A percentile compares a stretch with the other conserved stretches of the same genome.
These are phyloP conservation scores for Leptographium wingfieldii DNA, from an alignment of 2,329 filamentous ascomycete species.

Conservation along the genomic window DNA sequence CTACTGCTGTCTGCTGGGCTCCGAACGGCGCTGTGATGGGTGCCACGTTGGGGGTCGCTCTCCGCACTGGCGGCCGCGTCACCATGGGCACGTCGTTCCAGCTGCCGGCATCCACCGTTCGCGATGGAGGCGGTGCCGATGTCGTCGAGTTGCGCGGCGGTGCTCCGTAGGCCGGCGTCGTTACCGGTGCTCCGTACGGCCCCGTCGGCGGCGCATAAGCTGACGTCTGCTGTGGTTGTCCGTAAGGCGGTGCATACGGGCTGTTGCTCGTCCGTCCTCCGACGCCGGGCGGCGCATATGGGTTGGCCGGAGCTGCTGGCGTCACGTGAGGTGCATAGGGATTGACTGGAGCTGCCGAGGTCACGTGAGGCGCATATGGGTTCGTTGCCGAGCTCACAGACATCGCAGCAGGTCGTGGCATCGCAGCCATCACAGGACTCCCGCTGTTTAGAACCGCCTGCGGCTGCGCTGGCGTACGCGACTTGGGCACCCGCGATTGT, in stretches of 20 bases:
- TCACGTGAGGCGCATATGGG: too few relatives aligned
- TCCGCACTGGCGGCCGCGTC: slow-evolving; percentile 56
- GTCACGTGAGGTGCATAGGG: slow-evolving; percentile 32
- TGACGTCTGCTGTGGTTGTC: slow-evolving; percentile 18
- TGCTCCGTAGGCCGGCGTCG: slow-evolving; percentile 18
- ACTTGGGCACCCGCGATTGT: slow-evolving; percentile 14
- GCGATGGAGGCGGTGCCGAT: slow-evolving; percentile 58
- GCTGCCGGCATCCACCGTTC: slow-evolving; percentile 53
- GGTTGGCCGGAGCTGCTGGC: slow-evolving; percentile 21
- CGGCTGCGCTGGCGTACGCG: slow-evolving; percentile 9
- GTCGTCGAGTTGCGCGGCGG: slow-evolving; percentile 46
- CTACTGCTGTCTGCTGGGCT: slow-evolving; percentile 41
- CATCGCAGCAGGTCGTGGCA: too few relatives aligned
- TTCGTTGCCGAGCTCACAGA: too few relatives aligned
- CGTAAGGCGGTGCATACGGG: slow-evolving; percentile 16
- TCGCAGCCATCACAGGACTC: background rate
- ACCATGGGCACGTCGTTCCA: slow-evolving; percentile 97
- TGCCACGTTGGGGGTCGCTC: slow-evolving; percentile 58
- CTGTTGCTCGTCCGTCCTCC: background rate
- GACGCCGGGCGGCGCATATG: slow-evolving; percentile 16
- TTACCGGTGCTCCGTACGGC: slow-evolving; percentile 24
- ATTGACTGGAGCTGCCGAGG: slow-evolving; percentile 18
- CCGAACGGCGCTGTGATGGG: slow-evolving; percentile 67
- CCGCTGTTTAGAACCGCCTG: background rate
- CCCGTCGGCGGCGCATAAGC: slow-evolving; percentile 24